Base-by-base conservation (phyloP, 2,329 filamentous ascomycete species). In the Epichloe festucae region DNA sequence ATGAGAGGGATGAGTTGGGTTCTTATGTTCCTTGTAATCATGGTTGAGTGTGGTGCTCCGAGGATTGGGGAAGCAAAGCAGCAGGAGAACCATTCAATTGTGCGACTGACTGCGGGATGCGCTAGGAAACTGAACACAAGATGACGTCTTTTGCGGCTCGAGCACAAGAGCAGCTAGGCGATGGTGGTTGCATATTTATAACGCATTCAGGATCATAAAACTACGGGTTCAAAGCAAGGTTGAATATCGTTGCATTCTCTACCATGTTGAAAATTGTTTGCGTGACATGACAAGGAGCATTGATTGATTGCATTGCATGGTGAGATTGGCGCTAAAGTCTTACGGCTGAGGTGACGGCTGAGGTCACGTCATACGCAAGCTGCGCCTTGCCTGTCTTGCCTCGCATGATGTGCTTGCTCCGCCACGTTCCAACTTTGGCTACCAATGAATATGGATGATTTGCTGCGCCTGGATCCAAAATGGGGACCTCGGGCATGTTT, bases 21-120 rank as follows among this genome's bases (percentile, higher is more conserved):
- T 57, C 21, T 38, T 43, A 48, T 48, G 45, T 34, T 46, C 21
- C 35, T 54, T 54, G 46, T 51, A 48, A 49, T 49, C 50, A 44
- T 43, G 51, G 15, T 43, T 40, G 46, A 35, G 21, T 27, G 45
- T 27, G 17, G 39, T 46, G 50, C n/a, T 36, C n/a, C 11, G 21
- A 35, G 52, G 40, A 36, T 15, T 17, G 38, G n/a, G 21, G 48
- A 41, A 50, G 17, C 17, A 17, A 17, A 17, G 34, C 44, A 51
- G 39, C 39, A n/a, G 7, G 35, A 45, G 39, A 48, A 21, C 11
- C 17, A 45, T 35, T 17, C 19, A 45, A 17, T 27, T 19, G 31
- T 17, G 31, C 17, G 17, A 17, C 17, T 43, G 45, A 21, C 21
- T 42, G 40, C 31, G 35, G 42, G 42, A 46, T 46, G 35, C n/a